A percentile compares a stretch with the other conserved stretches of the same genome.
These are phyloP conservation scores for Ogataea sp. DNA, from an alignment of 805 yeast species.

Conservation along the genomic window DNA sequence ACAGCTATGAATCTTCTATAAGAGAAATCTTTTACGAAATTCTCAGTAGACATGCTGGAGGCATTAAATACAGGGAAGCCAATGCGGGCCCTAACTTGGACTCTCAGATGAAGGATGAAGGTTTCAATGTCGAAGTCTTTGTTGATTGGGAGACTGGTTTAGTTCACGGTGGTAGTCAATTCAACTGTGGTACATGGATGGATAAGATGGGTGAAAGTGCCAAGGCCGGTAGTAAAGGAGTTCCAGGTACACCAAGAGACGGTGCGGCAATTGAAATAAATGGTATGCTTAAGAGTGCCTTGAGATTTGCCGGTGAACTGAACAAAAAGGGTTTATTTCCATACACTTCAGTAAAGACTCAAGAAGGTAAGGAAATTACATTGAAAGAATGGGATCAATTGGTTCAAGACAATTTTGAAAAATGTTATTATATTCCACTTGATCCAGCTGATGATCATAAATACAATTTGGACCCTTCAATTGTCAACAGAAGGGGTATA, in stretches of 20 bases:
- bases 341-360: constrained; percentile 46
- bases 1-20: constrained; percentile 58
- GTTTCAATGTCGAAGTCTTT: constrained; percentile 72
- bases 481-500: constrained; percentile 86
- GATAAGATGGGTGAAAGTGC: constrained; percentile 97
- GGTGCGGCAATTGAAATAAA: constrained; percentile 94
- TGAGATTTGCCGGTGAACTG: constrained; percentile 69
- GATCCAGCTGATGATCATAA: constrained; percentile 51
- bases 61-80: constrained; percentile 85
- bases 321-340: constrained; percentile 47
- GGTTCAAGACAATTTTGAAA: constrained; percentile 68
- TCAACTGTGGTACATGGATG: constrained; percentile 99
- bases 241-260: constrained; percentile 96
- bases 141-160: constrained; percentile 91
- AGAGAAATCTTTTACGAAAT: constrained; percentile 79
- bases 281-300: constrained; percentile 76
- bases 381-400: constrained; percentile 68
- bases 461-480: constrained; percentile 51
- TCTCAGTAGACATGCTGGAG: constrained; percentile 79
- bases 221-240: constrained; percentile 77
- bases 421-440: constrained; percentile 66
- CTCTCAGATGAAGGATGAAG: constrained; percentile 87
- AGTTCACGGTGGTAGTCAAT: constrained; percentile 84
- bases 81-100: constrained; percentile 88
- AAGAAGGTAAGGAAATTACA: constrained; percentile 47